Percentiles rank a stretch among this genome's conserved stretches.
Conservation (phyloP, 139 green algal species). For the Mesotaenium endlicherianum region DNA sequence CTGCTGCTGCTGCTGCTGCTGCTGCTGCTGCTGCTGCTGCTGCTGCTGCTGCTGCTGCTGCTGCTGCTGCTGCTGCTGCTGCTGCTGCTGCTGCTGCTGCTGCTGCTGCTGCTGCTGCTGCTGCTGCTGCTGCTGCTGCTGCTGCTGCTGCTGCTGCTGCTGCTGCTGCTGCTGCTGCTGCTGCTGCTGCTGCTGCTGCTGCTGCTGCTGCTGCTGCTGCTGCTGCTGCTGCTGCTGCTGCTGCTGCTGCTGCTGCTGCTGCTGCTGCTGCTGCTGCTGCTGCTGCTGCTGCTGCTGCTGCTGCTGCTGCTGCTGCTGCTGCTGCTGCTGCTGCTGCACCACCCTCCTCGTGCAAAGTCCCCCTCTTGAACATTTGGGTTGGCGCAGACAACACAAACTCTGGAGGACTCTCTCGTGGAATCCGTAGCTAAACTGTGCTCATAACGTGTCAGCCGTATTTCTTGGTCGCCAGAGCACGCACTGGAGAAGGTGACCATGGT, state of each 20-base stretch:
- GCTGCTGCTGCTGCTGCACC: conserved; percentile 9
- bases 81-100: background rate
- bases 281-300: conserved; percentile 15
- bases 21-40: background rate
- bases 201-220: conserved; percentile 14
- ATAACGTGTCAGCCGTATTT: background rate
- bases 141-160: conserved; percentile 9
- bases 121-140: background rate
- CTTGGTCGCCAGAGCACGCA: background rate
- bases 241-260: conserved; percentile 15
- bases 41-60: background rate
- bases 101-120: background rate
- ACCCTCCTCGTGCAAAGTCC: too few species aligned
- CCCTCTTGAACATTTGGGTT: too few species aligned
- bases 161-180: conserved; percentile 11
- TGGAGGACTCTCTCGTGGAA: too few species aligned
- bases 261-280: conserved; percentile 14
- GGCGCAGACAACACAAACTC: too few species aligned
- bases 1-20: conserved; percentile 15
- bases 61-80: background rate
- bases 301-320: conserved; percentile 15
- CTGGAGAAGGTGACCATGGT: too few species aligned
- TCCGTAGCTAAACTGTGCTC: too few species aligned
- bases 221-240: conserved; percentile 15
- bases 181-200: conserved; percentile 15